Evolutionary conservation across 2,329 filamentous ascomycete genomes (phyloP), one percentile per base, ranked within the genome.

Genomic region (Aspergillus hiratsukae): DNA sequence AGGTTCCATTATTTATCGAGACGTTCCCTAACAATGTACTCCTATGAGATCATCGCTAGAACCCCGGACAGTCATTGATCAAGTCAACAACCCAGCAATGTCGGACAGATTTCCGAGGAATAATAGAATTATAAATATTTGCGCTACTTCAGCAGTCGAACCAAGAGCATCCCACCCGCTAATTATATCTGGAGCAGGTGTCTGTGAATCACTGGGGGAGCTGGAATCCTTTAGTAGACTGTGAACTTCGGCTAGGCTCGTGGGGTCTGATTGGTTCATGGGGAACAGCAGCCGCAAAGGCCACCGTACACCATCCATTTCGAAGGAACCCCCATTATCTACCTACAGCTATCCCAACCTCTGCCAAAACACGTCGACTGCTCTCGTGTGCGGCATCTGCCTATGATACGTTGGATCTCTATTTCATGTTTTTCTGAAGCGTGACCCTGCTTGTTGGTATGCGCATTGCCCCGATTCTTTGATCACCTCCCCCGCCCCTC

Each of bases 271-370:
- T 74, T 74, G 71, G 71, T 59, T 58, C 63, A 53, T 51, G 29
- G 50, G 51, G 51, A 28, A 55, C 41, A 54, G 54, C 59, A 48
- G 60, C 62, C 64, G 61, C 69, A 70, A 71, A 73, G 72, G 71
- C 71, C 70, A 74, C 72, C 69, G 66, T 72, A 70, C 64, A 68
- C 68, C 68, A 67, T 64, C 56, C 52, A 52, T 40, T 46, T 23
- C 23, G 23, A 23, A n/a, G 23, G 43, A 46, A 53, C 55, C 53
- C 52, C 56, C 53, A 48, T 52, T 54, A 50, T 52, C 31, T 55
- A 52, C 50, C 52, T 58, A 61, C 55, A 57, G 52, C 55, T 50
- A 19, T 46, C 40, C 52, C 55, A 50, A 37, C 35, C 48, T 51
- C 53, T 46, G 49, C 52, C 55, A 55, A 46, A 55, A 59, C 57